Base-by-base conservation (phyloP, 2,329 filamentous ascomycete genomes). In the Lachnellula subtilissima region DNA sequence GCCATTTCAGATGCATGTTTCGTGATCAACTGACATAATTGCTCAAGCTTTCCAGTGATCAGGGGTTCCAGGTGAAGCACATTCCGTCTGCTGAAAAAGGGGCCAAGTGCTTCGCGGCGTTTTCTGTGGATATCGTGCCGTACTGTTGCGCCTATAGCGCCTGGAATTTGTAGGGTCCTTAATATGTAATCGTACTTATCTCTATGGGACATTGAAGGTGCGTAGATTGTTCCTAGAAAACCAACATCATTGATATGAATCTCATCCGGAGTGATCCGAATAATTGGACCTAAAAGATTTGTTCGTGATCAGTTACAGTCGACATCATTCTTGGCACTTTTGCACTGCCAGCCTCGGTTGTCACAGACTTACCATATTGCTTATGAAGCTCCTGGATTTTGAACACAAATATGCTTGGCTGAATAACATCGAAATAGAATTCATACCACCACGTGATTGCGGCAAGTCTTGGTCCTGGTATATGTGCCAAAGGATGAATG, bases 381-480 rank as follows among this genome's bases (percentile, higher is more conserved):
- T 60, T 55, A 48, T 64, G 60, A 35, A 61, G 45, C 40, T 60
- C 49, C 42, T 59, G 51, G 17, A 61, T 64, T 28, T 58, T 52
- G 39, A 61, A 61, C 11, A 50, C 48, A 39, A 54, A 62, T 49
- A 56, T 47, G 0, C 65, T 67, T n/a, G 49, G n/a, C 32, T 52
- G 46, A 36, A 62, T 48, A 7, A 64, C 46, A 50, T 70, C 67
- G 47, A 62, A 68, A 40, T 69, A 70, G 22, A 55, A 51, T 17
- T 65, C 59, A 43, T 67, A 68, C 63, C 60, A 63, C 23, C 48
- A 54, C 4, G 64, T 67, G 25, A 67, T 58, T 7, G 68, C 69
- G 9, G 69, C 69, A 3, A 67, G 55, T 22, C 57, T 67, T 7
- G 70, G 70, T 4, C 70, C 70, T 12, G 65, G 68, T 45, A 71